Base-by-base conservation (phyloP, 2,329 filamentous ascomycete species). In the Herpotrichia juniperi region DNA sequence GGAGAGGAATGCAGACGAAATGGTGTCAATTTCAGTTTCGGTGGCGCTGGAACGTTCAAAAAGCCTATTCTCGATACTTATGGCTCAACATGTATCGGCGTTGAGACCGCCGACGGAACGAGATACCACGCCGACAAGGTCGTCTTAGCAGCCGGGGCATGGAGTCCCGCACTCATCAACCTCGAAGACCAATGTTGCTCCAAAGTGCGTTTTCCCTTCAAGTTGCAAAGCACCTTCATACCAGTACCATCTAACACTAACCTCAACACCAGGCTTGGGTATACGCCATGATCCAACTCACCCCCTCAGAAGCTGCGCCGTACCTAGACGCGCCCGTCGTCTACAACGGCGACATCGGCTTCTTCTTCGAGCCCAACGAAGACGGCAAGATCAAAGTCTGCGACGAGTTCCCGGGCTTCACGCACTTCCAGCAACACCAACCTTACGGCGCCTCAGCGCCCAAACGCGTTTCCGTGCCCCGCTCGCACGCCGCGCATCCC, bases 381-480 rank as follows among this genome's bases (percentile, higher is more conserved):
- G 72, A 70, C 1, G 73, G 75, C 21, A 74, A 80, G 49, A 71
- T 81, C 31, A 82, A 81, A 58, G 73, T 81, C 42, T 81, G 83
- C 64, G 82, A 85, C 55, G 82, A 85, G 57, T 82, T 84, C 55
- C 82, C 82, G 0, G 83, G 83, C 4, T 79, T 76, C 57, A 70
- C 65, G 10, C 61, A 59, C 21, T 67, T 66, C 55, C 63, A 68
- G 48, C 43, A 51, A 21, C 59, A 74, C 64, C 28, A 70, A 53
- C 76, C 75, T 0, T 85, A 82, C 57, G 70, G 73, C 1, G 75
- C 79, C 1, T 51, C 70, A 6, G 78, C 78, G 7, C 79, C 81
- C 3, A 78, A 81, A 56, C 70, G 68, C 31, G 80, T 87, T 62
- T 85, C 83, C 2, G 73, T 82, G 2, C 82, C 82, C 0, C 67